These are phyloP conservation scores for Haplosporangium gracile DNA, from an alignment of 192 early-diverging fungal species.

Conservation along the genomic window DNA sequence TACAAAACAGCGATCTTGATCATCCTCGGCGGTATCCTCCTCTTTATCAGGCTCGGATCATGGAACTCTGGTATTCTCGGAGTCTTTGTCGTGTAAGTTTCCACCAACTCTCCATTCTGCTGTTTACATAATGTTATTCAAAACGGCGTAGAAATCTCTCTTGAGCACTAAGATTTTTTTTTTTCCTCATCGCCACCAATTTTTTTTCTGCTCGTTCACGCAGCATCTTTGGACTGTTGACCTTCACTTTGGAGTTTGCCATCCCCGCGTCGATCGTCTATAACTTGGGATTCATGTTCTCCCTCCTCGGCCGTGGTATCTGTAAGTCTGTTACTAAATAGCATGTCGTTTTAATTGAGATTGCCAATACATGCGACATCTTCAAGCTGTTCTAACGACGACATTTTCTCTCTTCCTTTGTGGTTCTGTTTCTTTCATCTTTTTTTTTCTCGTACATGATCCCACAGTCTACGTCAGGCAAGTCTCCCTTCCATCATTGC, in stretches of 20 bases:
- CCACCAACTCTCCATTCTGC: no score
- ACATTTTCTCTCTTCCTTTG: background rate
- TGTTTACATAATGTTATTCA: background rate
- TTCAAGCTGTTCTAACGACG: no score
- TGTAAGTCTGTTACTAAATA: slow-evolving; percentile 16
- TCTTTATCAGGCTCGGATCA: slow-evolving; percentile 33
- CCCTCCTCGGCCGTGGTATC: slow-evolving; percentile 45
- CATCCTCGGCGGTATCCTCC: slow-evolving; percentile 38
- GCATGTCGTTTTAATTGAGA: background rate
- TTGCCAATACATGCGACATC: background rate
- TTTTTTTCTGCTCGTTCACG: background rate
- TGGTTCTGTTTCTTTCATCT: background rate
- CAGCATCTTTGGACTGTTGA: slow-evolving; percentile 40
- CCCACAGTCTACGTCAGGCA: slow-evolving; percentile 31
- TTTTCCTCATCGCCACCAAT: background rate
- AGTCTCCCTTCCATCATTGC: background rate
- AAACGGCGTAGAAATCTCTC: background rate
- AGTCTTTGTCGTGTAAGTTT: slow-evolving; percentile 23
- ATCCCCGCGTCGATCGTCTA: slow-evolving; percentile 47
- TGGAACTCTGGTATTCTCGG: slow-evolving; percentile 53
- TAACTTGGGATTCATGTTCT: slow-evolving; percentile 53
- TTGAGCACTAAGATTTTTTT: background rate
- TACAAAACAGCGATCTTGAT: slow-evolving; percentile 28
- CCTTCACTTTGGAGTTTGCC: slow-evolving; percentile 42
- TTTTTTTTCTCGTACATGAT: background rate